Percentiles rank a stretch among this genome's conserved stretches.
Conservation (phyloP, 208 protist genomes). For the Kentomonas sorsogonicus region DNA sequence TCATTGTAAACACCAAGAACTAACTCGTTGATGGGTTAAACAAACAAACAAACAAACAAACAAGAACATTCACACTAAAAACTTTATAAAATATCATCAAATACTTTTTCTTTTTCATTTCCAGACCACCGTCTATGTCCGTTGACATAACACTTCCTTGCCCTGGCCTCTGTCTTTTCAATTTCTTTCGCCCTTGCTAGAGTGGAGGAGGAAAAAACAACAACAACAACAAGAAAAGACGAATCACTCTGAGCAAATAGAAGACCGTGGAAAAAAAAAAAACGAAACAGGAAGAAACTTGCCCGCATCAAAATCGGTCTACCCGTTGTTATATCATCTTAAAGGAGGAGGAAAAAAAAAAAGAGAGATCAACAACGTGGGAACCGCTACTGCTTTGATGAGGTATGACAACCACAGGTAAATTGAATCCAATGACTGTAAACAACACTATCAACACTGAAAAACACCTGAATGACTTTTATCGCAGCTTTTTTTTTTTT, state of each 20-base stretch:
- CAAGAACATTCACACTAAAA: not conserved
- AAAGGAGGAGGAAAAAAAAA: not conserved
- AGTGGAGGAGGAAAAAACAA: too few species aligned
- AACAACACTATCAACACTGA: not conserved
- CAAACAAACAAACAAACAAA: not conserved
- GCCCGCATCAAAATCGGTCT: too few species aligned
- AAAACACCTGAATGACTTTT: not conserved
- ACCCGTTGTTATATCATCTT: not conserved
- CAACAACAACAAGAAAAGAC: too few species aligned
- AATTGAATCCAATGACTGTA: not conserved
- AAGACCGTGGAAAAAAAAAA: too few species aligned
- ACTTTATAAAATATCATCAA: conserved; percentile 13
- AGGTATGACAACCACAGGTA: not conserved
- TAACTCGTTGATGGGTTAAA: too few species aligned
- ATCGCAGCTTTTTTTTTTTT: conserved; percentile 7
- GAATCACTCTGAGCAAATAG: too few species aligned
- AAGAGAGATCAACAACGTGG: too few species aligned
- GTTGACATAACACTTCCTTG: too few species aligned
- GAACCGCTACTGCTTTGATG: too few species aligned
- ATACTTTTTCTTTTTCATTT: conserved; percentile 3
- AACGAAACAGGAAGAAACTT: too few species aligned
- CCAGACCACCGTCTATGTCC: not conserved
- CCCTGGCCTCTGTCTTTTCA: too few species aligned
- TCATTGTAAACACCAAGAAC: not conserved
- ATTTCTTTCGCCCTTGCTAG: too few species aligned